A percentile compares a stretch with the other conserved stretches of the same genome.
phyloP scores from a whole-genome alignment of 768 basidiomycete species.

The Punctularia strigosozonata region DNA sequence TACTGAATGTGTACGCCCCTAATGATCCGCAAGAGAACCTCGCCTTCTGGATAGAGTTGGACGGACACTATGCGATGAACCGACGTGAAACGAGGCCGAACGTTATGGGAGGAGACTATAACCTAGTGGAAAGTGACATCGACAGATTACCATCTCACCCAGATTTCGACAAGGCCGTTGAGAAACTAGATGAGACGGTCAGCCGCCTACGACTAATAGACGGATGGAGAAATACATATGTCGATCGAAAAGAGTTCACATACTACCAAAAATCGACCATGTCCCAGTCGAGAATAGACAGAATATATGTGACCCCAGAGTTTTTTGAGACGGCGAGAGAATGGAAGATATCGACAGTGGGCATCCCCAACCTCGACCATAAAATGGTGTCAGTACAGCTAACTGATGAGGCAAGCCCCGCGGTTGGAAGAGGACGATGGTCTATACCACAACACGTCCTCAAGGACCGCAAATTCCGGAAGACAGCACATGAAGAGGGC shows the following conservation, averaged over 20 bases:
- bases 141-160: constrained; percentile 8
- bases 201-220: constrained; percentile 4
- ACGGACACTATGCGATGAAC: neutral
- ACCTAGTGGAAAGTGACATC: constrained; percentile 9
- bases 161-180: neutral
- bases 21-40: constrained; percentile 6
- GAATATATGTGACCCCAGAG: neutral
- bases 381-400: constrained; percentile 2
- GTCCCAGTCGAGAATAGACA: constrained; percentile 12
- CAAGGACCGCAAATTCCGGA: constrained; percentile 1
- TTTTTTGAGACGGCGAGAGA: neutral
- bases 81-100: constrained; percentile 2
- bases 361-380: constrained; percentile 1
- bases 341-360: neutral
- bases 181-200: constrained; percentile 3
- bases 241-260: neutral
- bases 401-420: neutral
- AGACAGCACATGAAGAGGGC: too few species aligned
- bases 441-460: constrained; percentile 2
- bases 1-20: constrained; percentile 11
- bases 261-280: neutral
- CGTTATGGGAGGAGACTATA: constrained; percentile 10
- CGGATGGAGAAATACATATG: constrained; percentile 8
- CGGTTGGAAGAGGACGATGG: constrained; percentile 7
- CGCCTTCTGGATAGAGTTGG: constrained; percentile 8